Evolutionary conservation across 2,329 filamentous ascomycete species (phyloP).

Genomic region (Talaromyces sp.): DNA sequence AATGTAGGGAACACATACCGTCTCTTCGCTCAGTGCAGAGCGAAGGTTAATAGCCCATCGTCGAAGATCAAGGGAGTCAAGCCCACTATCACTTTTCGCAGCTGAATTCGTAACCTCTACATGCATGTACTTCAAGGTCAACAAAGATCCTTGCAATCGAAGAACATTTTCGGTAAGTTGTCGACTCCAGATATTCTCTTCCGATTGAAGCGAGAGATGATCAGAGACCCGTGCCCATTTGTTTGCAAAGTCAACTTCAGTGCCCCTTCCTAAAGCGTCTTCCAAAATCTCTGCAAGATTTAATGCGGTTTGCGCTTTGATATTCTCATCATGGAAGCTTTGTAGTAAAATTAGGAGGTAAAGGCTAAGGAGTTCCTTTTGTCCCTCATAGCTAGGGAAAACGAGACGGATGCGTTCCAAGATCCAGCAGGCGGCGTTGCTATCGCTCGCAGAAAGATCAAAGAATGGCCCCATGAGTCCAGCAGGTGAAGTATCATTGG

Average conservation of each 20-base stretch:
- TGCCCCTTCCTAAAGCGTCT: conserved; percentile 23
- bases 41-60: conserved; percentile 35
- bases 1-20: conserved; percentile 28
- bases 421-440: conserved; percentile 35
- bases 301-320: conserved; percentile 30
- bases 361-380: conserved; percentile 26
- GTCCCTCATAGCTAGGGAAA: conserved; percentile 25
- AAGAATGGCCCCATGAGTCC: conserved; percentile 23
- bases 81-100: conserved; percentile 13
- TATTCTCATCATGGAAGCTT: conserved; percentile 23
- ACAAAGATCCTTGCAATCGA: conserved; percentile 37
- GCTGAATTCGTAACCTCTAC: conserved; percentile 16
- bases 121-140: conserved; percentile 27
- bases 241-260: conserved; percentile 25
- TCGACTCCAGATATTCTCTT: conserved; percentile 32
- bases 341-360: conserved; percentile 32
- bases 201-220: conserved; percentile 26
- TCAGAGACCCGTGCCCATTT: conserved; percentile 28
- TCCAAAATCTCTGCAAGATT: conserved; percentile 36
- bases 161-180: conserved; percentile 37
- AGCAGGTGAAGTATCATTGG: conserved; percentile 7
- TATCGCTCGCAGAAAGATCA: conserved; percentile 29
- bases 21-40: conserved; percentile 41
- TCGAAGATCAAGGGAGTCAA: conserved; percentile 26
- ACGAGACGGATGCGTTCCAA: conserved; percentile 30